A percentile compares a stretch with the other conserved stretches of the same genome.
These are phyloP conservation scores for Claviceps monticola DNA, from an alignment of 2,329 filamentous ascomycete genomes.

Conservation along the genomic window DNA sequence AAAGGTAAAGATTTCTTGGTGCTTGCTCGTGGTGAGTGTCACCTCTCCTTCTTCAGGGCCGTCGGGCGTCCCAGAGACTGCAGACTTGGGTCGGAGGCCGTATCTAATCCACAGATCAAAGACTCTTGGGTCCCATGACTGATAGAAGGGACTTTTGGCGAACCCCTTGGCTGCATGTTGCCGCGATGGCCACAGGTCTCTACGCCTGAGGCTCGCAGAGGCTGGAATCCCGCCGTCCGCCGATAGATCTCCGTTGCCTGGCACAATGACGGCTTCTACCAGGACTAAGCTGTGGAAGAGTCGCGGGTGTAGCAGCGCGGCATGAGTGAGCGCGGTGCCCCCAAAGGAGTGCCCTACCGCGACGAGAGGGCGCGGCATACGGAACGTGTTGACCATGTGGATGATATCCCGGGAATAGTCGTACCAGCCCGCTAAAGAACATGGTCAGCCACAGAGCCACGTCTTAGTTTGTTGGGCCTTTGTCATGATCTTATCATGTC, in stretches of 20 bases:
- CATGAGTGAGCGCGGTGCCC: conserved; percentile 55
- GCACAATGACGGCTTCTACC: conserved; percentile 69
- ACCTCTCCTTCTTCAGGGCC: conserved; percentile 28
- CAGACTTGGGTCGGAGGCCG: conserved; percentile 54
- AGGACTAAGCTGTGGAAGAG: conserved; percentile 63
- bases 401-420: conserved; percentile 77
- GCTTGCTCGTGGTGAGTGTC: conserved; percentile 68
- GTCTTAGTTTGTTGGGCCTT: not conserved
- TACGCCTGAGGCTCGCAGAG: conserved; percentile 52
- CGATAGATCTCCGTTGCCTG: conserved; percentile 16
- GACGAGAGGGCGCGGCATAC: conserved; percentile 64
- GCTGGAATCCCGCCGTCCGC: conserved; percentile 26
- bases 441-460: not conserved
- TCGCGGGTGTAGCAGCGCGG: conserved; percentile 66
- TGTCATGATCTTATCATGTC: no score
- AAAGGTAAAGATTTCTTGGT: conserved; percentile 68
- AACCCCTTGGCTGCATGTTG: conserved; percentile 54
- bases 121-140: conserved; percentile 67
- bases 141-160: conserved; percentile 54
- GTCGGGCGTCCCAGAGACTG: conserved; percentile 6
- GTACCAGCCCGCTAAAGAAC: conserved; percentile 56
- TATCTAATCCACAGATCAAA: conserved; percentile 48
- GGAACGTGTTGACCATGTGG: conserved; percentile 74
- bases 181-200: conserved; percentile 72
- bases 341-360: conserved; percentile 91